These are phyloP conservation scores for Gastrolobium bilobum DNA, from an alignment of 306 rosid genomes.

Conservation along the genomic window DNA sequence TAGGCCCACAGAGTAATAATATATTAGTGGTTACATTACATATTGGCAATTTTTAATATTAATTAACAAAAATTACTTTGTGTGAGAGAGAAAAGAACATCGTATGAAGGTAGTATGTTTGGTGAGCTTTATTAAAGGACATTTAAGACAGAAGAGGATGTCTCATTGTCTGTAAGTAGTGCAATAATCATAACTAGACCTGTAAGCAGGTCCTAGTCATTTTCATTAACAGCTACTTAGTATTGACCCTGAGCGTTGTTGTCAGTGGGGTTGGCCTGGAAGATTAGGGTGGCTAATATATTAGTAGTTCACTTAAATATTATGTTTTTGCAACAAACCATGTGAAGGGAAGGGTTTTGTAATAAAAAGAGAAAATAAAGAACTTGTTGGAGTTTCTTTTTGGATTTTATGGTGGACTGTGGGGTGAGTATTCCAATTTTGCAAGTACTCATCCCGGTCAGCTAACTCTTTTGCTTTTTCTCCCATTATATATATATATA, in stretches of 20 bases:
- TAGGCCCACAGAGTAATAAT: constrained; percentile 27
- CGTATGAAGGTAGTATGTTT: not conserved
- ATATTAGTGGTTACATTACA: not conserved
- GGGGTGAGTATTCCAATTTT: not conserved
- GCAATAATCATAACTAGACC: not conserved
- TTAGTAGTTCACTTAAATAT: not conserved
- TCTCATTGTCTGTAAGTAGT: not conserved
- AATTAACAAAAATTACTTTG: not conserved
- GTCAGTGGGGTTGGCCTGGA: not conserved
- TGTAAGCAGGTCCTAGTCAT: not conserved
- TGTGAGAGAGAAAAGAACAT: not conserved
- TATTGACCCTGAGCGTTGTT: not conserved
- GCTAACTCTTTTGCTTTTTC: constrained; percentile 8
- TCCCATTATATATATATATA: constrained; percentile 16
- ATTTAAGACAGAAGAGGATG: not conserved
- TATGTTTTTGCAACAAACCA: not conserved
- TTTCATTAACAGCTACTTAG: not conserved
- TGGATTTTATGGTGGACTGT: not conserved
- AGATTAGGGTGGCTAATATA: not conserved
- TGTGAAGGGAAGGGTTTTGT: not conserved
- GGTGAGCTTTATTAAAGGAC: constrained; percentile 1
- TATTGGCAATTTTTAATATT: not conserved
- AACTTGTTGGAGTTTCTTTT: constrained; percentile 12
- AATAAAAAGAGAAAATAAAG: not conserved
- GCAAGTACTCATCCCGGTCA: not conserved